A percentile compares a stretch with the other conserved stretches of the same genome.
Evolutionary conservation across 768 basidiomycete genomes (phyloP).

Genomic region (Mycena capillaripes): DNA sequence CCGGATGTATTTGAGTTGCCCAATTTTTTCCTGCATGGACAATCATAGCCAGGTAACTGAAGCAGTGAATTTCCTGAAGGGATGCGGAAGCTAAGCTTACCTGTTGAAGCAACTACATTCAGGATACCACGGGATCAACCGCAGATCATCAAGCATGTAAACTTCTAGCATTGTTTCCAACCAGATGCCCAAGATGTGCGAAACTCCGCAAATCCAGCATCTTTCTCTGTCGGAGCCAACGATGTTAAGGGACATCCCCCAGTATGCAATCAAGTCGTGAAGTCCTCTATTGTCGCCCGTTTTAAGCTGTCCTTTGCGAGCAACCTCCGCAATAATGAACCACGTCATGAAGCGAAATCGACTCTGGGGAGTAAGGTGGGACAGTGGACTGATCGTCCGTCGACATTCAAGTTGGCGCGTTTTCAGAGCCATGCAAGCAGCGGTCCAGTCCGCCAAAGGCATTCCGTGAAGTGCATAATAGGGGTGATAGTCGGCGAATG

Average conservation of each 20-base stretch:
- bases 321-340: not conserved
- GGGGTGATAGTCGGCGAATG: not conserved
- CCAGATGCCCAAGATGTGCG: slow-evolving; percentile 1
- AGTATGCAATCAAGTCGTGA: not conserved
- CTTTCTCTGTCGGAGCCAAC: not conserved
- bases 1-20: not conserved
- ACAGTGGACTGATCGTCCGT: not conserved
- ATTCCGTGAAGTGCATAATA: not conserved
- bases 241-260: not conserved
- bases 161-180: not conserved
- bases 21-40: not conserved
- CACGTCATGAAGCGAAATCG: slow-evolving; percentile 4
- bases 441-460: not conserved
- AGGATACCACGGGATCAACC: not conserved
- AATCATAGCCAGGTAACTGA: not conserved
- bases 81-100: not conserved
- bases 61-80: not conserved
- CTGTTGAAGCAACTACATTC: not conserved
- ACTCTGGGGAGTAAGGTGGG: not conserved
- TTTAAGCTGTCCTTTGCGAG: not conserved
- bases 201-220: not conserved
- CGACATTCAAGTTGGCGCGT: not conserved
- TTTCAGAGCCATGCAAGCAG: not conserved
- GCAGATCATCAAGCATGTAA: not conserved
- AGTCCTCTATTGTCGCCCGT: not conserved